Percentiles rank a stretch among this genome's conserved stretches.
Conservation (phyloP, 192 early-diverging fungal genomes). For the Gonapodya sp. region DNA sequence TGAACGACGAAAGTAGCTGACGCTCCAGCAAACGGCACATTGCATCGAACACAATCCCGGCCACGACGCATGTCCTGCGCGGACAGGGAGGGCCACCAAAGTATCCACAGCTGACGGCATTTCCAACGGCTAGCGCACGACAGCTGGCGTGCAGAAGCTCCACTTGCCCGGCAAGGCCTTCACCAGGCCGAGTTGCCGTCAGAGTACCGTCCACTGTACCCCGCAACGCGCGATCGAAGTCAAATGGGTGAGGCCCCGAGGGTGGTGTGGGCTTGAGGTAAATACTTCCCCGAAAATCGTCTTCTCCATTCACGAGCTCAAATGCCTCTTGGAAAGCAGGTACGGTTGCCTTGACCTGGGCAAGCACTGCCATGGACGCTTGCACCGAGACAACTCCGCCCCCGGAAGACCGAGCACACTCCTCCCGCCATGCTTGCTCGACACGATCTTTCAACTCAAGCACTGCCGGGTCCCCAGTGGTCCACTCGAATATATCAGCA, state of each 20-base stretch:
- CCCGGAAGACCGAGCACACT: neutral
- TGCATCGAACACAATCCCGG: neutral
- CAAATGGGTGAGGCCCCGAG: neutral
- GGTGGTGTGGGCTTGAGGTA: neutral
- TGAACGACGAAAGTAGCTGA: neutral
- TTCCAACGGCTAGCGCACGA: neutral
- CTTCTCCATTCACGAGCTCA: neutral
- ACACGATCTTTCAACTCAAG: neutral
- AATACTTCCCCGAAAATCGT: neutral
- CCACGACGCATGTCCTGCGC: neutral
- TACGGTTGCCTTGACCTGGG: neutral
- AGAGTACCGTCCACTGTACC: neutral
- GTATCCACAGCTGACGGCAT: neutral
- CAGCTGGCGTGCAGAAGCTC: neutral
- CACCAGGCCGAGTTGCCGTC: neutral
- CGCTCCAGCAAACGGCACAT: neutral
- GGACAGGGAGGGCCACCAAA: neutral
- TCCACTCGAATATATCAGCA: neutral
- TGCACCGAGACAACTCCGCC: neutral
- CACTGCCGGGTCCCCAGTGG: neutral
- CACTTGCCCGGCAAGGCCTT: neutral
- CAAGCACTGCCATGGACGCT: neutral
- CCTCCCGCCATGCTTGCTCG: neutral
- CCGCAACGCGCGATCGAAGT: neutral
- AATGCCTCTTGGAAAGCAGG: neutral